phyloP scores from a whole-genome alignment of 306 rosid species.

The Lupinus albus region DNA sequence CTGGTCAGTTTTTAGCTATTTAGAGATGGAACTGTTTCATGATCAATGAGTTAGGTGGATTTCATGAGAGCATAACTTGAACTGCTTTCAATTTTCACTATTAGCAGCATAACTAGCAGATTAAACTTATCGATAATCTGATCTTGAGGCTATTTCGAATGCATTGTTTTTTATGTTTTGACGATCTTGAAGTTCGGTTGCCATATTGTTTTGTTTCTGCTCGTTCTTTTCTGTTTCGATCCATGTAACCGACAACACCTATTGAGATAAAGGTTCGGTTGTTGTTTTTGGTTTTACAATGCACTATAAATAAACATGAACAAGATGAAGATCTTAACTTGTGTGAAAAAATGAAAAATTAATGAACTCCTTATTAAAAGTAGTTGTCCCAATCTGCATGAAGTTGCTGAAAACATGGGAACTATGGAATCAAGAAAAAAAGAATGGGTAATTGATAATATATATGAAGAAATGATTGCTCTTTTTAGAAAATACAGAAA shows the following conservation, averaged over 20 bases:
- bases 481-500: too few relatives aligned
- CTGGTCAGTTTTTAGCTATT: conserved; percentile 48
- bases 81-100: conserved; percentile 40
- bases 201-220: background rate
- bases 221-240: background rate
- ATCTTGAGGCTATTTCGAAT: conserved; percentile 34
- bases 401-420: too few relatives aligned
- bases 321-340: too few relatives aligned
- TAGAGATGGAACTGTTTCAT: conserved; percentile 38
- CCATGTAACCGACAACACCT: too few relatives aligned
- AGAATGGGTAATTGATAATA: too few relatives aligned
- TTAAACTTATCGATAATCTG: conserved; percentile 19
- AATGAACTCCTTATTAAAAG: background rate
- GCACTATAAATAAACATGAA: background rate
- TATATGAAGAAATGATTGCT: too few relatives aligned
- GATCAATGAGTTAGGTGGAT: conserved; percentile 43
- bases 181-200: conserved; percentile 2
- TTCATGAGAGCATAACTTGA: conserved; percentile 44
- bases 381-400: too few relatives aligned
- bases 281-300: background rate
- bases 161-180: background rate
- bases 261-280: too few relatives aligned
- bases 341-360: background rate
- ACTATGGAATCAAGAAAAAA: too few relatives aligned
- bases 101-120: conserved; percentile 39